These are phyloP conservation scores for Cystobasidium tubakii DNA, from an alignment of 768 basidiomycete genomes.

Conservation along the genomic window DNA sequence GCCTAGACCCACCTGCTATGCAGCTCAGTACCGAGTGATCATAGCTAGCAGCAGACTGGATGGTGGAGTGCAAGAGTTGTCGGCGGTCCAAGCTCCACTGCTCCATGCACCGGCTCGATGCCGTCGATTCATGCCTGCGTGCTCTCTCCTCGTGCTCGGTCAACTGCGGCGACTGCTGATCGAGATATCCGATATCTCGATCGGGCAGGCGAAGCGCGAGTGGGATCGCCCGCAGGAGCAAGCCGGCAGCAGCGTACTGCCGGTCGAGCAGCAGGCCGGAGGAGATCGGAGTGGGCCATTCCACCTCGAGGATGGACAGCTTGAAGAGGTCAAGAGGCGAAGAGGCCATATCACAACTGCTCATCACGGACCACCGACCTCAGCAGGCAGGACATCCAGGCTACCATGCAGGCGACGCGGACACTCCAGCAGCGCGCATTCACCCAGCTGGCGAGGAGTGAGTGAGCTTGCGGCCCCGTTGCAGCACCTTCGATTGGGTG, in stretches of 20 bases:
- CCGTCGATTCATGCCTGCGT: no score
- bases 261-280: no score
- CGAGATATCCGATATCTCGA: neutral
- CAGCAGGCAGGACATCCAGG: neutral
- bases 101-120: no score
- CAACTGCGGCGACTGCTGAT: no score
- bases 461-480: neutral
- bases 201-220: neutral
- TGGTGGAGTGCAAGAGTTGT: no score
- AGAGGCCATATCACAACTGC: neutral
- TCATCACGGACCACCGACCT: neutral
- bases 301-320: neutral
- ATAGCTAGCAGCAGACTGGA: neutral
- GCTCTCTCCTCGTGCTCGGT: no score
- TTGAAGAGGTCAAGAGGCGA: no score
- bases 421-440: constrained; percentile 33
- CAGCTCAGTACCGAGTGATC: neutral
- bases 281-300: no score
- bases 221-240: neutral
- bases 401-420: constrained; percentile 31
- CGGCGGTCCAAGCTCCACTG: no score
- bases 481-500: constrained; percentile 26
- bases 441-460: constrained; percentile 33
- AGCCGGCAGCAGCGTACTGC: no score
- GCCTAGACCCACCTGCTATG: neutral